These are phyloP conservation scores for Epichloe uncinata DNA, from an alignment of 2,329 filamentous ascomycete genomes.

Conservation along the genomic window DNA sequence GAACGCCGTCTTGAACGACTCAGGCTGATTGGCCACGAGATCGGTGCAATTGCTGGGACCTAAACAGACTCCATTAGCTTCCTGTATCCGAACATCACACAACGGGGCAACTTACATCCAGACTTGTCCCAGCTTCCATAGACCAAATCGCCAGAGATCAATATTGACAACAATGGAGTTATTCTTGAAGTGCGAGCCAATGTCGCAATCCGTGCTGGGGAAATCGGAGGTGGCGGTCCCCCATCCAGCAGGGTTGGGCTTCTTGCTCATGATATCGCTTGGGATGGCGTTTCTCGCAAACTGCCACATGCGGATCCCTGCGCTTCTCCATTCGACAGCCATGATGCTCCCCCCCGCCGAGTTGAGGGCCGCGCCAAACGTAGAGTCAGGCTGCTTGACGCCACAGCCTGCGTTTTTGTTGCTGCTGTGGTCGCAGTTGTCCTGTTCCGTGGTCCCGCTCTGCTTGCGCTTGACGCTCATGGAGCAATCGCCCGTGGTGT, in stretches of 20 bases:
- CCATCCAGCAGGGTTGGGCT: conserved; percentile 49
- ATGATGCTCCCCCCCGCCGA: conserved; percentile 41
- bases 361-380: conserved; percentile 42
- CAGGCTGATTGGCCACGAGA: conserved; percentile 43
- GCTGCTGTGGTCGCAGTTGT: conserved; percentile 36
- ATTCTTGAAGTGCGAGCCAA: conserved; percentile 46
- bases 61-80: conserved; percentile 9
- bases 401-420: conserved; percentile 45
- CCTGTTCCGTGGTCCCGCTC: conserved; percentile 28
- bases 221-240: conserved; percentile 51
- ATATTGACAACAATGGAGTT: conserved; percentile 55
- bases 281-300: conserved; percentile 37
- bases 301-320: conserved; percentile 51
- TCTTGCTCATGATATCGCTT: conserved; percentile 33
- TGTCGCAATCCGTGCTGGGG: conserved; percentile 47
- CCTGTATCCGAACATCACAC: background rate
- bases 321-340: conserved; percentile 46
- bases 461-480: conserved; percentile 42
- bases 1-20: conserved; percentile 43
- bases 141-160: conserved; percentile 45
- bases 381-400: conserved; percentile 28
- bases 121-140: conserved; percentile 32
- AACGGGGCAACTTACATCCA: conserved; percentile 22
- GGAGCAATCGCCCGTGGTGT: conserved; percentile 38
- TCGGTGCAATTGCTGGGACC: conserved; percentile 43